phyloP scores from a whole-genome alignment of 306 rosid species.

The Lathyrus sativus region DNA sequence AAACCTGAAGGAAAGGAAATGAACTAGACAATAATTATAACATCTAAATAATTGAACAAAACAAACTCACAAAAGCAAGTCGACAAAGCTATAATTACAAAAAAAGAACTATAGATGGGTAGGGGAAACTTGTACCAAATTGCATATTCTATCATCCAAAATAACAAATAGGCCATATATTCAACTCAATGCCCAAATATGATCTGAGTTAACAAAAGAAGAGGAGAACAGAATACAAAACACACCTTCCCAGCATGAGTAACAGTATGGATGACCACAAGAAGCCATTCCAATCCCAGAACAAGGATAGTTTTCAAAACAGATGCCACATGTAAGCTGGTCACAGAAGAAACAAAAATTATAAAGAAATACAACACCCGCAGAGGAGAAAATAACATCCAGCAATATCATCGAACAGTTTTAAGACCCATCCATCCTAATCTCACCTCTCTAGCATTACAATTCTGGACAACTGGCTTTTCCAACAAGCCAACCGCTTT shows the following conservation, averaged over 20 bases:
- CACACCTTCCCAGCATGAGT: constrained; percentile 69
- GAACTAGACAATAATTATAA: constrained; percentile 5
- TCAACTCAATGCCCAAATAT: constrained; percentile 12
- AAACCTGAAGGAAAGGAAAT: not conserved
- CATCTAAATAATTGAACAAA: constrained; percentile 6
- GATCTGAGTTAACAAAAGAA: constrained; percentile 24
- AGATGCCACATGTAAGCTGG: constrained; percentile 74
- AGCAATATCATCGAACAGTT: constrained; percentile 23
- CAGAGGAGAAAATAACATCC: constrained; percentile 22
- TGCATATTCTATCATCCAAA: constrained; percentile 21
- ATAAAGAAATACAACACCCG: constrained; percentile 18
- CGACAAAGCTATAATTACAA: not conserved
- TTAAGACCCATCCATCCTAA: constrained; percentile 14
- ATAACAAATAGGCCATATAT: not conserved
- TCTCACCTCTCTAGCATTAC: constrained; percentile 52
- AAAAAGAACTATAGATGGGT: no score
- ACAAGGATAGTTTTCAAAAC: constrained; percentile 61
- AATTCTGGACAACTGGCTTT: constrained; percentile 44
- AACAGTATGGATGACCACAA: constrained; percentile 83
- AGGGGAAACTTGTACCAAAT: constrained; percentile 21
- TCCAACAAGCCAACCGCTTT: constrained; percentile 69
- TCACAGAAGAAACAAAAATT: constrained; percentile 16
- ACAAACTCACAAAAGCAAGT: constrained; percentile 21
- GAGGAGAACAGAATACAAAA: constrained; percentile 21
- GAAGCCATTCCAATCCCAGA: constrained; percentile 55